phyloP scores from a whole-genome alignment of 2,329 filamentous ascomycete genomes.

The Myriosclerotinia scirpicola region DNA sequence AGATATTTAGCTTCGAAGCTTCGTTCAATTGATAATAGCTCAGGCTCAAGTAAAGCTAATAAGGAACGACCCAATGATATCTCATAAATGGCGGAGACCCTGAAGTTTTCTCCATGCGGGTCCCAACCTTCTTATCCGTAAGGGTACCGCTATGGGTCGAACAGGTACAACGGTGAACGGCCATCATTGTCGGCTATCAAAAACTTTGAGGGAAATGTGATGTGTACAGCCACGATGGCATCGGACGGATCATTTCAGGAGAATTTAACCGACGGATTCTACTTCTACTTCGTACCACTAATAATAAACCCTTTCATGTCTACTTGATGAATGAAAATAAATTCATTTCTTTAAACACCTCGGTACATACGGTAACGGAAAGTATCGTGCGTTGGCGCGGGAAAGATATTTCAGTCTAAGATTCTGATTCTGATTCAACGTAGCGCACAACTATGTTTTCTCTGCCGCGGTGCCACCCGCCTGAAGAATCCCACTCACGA shows the following conservation, averaged over 20 bases:
- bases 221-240: neutral
- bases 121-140: no score
- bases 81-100: neutral
- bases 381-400: neutral
- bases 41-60: no score
- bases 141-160: no score
- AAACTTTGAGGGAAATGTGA: neutral
- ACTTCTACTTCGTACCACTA: neutral
- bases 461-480: no score
- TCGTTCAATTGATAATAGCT: neutral
- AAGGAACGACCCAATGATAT: no score
- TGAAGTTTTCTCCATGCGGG: no score
- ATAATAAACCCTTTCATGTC: neutral
- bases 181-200: neutral
- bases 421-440: no score
- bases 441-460: neutral
- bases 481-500: neutral
- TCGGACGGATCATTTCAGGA: neutral
- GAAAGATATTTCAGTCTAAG: neutral
- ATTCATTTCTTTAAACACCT: neutral
- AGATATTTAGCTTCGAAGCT: neutral
- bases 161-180: neutral
- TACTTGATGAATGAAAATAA: neutral
- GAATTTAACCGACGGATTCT: neutral
- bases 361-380: neutral